These are phyloP conservation scores for Beta corolliflora DNA, from an alignment of 179 eudicot species.

Conservation along the genomic window DNA sequence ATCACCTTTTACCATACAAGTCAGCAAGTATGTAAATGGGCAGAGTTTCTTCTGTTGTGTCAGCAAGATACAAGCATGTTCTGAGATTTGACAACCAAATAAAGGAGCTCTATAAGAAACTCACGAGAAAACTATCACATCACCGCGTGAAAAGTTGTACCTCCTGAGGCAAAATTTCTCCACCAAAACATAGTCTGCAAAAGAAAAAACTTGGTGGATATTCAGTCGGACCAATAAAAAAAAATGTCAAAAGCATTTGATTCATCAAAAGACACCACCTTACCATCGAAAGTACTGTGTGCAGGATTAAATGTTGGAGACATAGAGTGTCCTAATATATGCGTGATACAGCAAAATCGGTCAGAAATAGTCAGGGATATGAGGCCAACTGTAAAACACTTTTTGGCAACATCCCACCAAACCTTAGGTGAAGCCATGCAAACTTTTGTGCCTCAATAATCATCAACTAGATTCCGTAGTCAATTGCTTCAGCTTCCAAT, in stretches of 20 bases:
- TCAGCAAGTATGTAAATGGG: background rate
- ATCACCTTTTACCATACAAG: background rate
- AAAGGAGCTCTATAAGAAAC: constrained; percentile 26
- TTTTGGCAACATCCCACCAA: constrained; percentile 62
- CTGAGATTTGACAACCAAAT: background rate
- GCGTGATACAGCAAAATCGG: constrained; percentile 57
- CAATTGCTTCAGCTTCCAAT: constrained; percentile 33
- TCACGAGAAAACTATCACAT: constrained; percentile 84
- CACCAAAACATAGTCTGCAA: constrained; percentile 75
- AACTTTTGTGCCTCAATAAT: constrained; percentile 16
- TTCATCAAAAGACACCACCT: constrained; percentile 34
- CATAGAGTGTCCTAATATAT: constrained; percentile 77
- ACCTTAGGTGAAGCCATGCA: constrained; percentile 53
- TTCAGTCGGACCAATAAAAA: background rate
- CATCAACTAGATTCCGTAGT: constrained; percentile 32
- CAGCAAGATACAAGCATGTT: constrained; percentile 14
- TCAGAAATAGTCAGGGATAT: constrained; percentile 75
- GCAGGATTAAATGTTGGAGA: constrained; percentile 87
- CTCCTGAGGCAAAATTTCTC: constrained; percentile 79
- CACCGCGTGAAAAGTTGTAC: constrained; percentile 81
- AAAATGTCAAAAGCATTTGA: background rate
- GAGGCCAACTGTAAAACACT: constrained; percentile 59
- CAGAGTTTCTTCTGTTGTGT: background rate
- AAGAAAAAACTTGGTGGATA: background rate
- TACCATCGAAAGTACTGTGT: constrained; percentile 32